Evolutionary conservation across 2,329 filamentous ascomycete species (phyloP), one percentile per base, ranked within the genome.

Genomic region (Colletotrichum incanum): DNA sequence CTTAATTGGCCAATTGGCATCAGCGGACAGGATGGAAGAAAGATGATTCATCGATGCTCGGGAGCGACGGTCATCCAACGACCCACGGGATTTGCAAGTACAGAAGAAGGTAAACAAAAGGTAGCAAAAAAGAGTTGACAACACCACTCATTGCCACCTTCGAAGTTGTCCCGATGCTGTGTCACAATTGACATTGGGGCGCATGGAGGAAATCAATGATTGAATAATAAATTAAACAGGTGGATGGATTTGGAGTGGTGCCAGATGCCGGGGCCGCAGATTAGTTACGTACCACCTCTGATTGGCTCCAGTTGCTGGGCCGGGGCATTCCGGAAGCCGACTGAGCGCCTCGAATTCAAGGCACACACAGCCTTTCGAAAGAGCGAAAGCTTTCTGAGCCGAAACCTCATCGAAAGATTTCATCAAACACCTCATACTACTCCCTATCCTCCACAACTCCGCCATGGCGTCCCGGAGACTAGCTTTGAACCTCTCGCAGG

Each of bases 381-480:
- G 83, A 85, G 83, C 83, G 79, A 80, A 82, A 67, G 65, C 79
- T 82, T 72, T 72, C 70, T 82, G 82, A 83, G 79, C 81, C 74
- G 75, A 79, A 78, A 77, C 73, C 73, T 69, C 73, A 80, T 82
- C 79, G 82, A 82, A 84, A 84, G 81, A 85, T 83, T 84, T 84
- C 83, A 85, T 86, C 86, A 88, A 88, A 89, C 86, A 85, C 85
- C 87, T 88, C 87, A 89, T 82, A 81, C 80, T 80, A 80, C 79
- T 80, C 79, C 81, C 82, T 83, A 84, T 84, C 82, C 82, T 84
- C 82, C 82, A 83, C 84, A 86, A 82, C 82, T 84, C 83, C 83
- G 82, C 85, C 85, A 98, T 98, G 96, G 96, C 96, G 88, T 98
- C 96, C 86, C 92, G 95, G 91, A 94, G 95, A 92, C 92, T 98